A percentile compares a stretch with the other conserved stretches of the same genome.
Conservation (phyloP, 352 stramenopile genomes). For the Blastocystis sp. region DNA sequence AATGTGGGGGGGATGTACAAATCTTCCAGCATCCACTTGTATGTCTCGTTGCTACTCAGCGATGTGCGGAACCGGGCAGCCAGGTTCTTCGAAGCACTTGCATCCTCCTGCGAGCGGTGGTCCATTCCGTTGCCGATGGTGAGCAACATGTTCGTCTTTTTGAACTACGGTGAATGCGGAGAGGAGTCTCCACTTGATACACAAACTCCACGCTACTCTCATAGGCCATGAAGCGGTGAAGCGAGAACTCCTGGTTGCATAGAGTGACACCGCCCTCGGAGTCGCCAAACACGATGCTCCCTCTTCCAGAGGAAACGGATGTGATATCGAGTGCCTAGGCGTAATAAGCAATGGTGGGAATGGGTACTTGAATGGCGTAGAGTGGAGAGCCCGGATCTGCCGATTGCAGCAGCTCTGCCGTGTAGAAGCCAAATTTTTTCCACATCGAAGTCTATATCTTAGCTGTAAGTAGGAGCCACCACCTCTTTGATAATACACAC, state of each 20-base stretch:
- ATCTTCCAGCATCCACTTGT: constrained; percentile 64
- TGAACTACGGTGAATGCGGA: constrained; percentile 19
- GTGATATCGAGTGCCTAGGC: constrained; percentile 55
- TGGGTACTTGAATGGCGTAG: constrained; percentile 60
- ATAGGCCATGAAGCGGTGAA: constrained; percentile 54
- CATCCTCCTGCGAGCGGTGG: constrained; percentile 12
- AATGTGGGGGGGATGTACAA: constrained; percentile 14
- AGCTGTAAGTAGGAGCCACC: not conserved
- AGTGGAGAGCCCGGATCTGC: constrained; percentile 57
- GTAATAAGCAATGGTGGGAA: not conserved
- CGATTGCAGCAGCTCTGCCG: constrained; percentile 59
- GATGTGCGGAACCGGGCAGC: constrained; percentile 20
- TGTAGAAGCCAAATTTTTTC: constrained; percentile 68
- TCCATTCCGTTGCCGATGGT: constrained; percentile 60
- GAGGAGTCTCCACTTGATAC: constrained; percentile 27
- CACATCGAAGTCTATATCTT: constrained; percentile 28
- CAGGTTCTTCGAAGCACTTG: constrained; percentile 23
- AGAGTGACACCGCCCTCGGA: constrained; percentile 54
- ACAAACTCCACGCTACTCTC: constrained; percentile 37
- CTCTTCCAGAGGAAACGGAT: constrained; percentile 47
- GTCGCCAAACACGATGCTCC: constrained; percentile 39
- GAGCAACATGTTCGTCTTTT: constrained; percentile 38
- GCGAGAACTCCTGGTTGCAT: constrained; percentile 47
- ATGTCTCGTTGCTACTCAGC: constrained; percentile 42
- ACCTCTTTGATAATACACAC: not conserved